These are phyloP conservation scores for Saccharomycopsis crataegensis DNA, from an alignment of 1,139 yeast species.

Conservation along the genomic window DNA sequence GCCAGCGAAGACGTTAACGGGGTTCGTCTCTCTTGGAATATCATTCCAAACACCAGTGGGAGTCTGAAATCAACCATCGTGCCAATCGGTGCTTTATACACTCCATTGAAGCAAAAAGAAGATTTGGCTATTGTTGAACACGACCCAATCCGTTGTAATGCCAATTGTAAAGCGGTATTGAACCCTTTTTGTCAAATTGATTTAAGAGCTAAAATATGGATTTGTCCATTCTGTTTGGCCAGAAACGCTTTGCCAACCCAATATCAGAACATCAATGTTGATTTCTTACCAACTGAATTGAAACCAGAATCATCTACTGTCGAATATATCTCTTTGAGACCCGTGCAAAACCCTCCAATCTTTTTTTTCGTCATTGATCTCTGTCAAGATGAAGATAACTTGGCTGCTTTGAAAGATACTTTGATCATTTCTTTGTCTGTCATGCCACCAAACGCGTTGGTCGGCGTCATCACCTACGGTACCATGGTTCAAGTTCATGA, in stretches of 20 bases:
- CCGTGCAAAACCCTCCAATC: slow-evolving; percentile 88
- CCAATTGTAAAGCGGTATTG: slow-evolving; percentile 76
- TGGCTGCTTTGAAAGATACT: slow-evolving; percentile 82
- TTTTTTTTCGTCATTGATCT: slow-evolving; percentile 86
- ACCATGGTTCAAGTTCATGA: slow-evolving; percentile 95
- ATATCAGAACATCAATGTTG: slow-evolving; percentile 77
- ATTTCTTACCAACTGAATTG: slow-evolving; percentile 82
- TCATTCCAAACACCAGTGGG: slow-evolving; percentile 74
- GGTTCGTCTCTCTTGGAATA: slow-evolving; percentile 85
- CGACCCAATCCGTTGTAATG: slow-evolving; percentile 81
- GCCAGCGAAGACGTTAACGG: slow-evolving; percentile 84
- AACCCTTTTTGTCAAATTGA: slow-evolving; percentile 89
- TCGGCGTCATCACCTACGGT: slow-evolving; percentile 89
- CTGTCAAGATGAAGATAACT: slow-evolving; percentile 91
- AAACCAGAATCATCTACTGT: slow-evolving; percentile 74
- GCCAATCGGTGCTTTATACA: slow-evolving; percentile 90
- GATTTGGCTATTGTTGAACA: slow-evolving; percentile 77
- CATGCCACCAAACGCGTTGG: slow-evolving; percentile 88
- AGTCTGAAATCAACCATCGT: slow-evolving; percentile 78
- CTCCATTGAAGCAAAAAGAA: slow-evolving; percentile 78
- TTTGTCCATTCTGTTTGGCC: slow-evolving; percentile 78
- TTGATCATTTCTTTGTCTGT: slow-evolving; percentile 72
- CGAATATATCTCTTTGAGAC: slow-evolving; percentile 84
- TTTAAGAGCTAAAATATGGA: slow-evolving; percentile 76
- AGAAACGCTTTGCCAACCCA: slow-evolving; percentile 88